Conservation (phyloP, 164 flowering plant species). For the Pachysandra terminalis region DNA sequence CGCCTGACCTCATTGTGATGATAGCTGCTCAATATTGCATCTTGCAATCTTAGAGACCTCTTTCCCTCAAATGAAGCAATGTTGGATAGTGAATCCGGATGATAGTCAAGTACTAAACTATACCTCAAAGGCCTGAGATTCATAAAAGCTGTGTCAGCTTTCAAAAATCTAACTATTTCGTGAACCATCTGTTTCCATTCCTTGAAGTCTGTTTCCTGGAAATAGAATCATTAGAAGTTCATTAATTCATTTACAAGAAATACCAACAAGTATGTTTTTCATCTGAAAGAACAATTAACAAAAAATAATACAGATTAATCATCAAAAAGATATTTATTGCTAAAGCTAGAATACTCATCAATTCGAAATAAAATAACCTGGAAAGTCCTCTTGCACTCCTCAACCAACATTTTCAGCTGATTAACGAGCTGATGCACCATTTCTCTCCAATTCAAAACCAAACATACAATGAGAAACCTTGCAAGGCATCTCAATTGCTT, state of each 20-base stretch:
- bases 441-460: slow-evolving; percentile 71
- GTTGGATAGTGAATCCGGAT: slow-evolving; percentile 52
- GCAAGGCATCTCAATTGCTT: slow-evolving; percentile 88
- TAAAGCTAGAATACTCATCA: not conserved
- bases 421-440: slow-evolving; percentile 67
- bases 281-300: no score
- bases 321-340: no score
- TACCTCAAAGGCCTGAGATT: slow-evolving; percentile 85
- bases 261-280: not conserved
- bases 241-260: not conserved
- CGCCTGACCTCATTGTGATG: slow-evolving; percentile 77
- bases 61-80: slow-evolving; percentile 31
- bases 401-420: slow-evolving; percentile 64
- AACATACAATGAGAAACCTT: slow-evolving; percentile 77
- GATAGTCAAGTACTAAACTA: slow-evolving; percentile 65
- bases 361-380: slow-evolving; percentile 45
- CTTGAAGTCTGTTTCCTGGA: slow-evolving; percentile 82
- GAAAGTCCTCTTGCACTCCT: slow-evolving; percentile 72
- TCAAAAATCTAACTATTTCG: slow-evolving; percentile 78
- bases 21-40: slow-evolving; percentile 81
- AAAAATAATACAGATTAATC: no score
- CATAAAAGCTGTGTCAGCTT: slow-evolving; percentile 81
- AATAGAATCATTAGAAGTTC: slow-evolving; percentile 11
- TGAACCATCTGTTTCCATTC: slow-evolving; percentile 91
- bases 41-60: slow-evolving; percentile 54